Base-by-base conservation (phyloP, 148 eudicot genomes). In the Arbutus unedo region DNA sequence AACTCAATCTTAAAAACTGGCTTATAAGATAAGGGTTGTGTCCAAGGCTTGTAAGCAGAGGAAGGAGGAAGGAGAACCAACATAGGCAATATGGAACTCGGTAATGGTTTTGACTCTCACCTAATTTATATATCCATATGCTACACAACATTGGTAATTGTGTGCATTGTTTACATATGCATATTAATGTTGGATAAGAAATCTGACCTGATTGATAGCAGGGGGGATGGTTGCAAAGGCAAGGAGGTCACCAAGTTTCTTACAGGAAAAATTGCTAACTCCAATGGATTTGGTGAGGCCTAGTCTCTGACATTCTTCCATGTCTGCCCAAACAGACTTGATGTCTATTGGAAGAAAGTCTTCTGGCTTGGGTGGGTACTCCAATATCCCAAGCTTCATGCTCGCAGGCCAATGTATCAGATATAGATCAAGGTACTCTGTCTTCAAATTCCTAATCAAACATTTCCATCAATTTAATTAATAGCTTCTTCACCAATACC, bases 201-300 rank as follows among this genome's bases (percentile, higher is more conserved):
- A 54, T 3, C 13, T 57, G 4, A 64, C 70, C 41, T 64, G 70
- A 64, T 64, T 64, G 70, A 64, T 15, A 64, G 70, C 41, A 64
- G 70, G 70, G 21, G 70, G 70, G 41, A 64, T 64, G 41, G 70
- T 64, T 8, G 70, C 41, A 2, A 64, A 64, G 41, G 70, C 5
- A 4, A 64, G 70, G 14, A 64, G 70, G 41, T 64, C 70, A 0
- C 70, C 38, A 4, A 64, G 15, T 64, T 64, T 64, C 10, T 64
- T 64, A 1, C 68, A 64, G 70, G 70, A 64, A 38, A 64, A 64
- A 64, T 64, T 64, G 70, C 70, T 64, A 1, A 64, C 70, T 64
- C 70, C 70, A 64, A 64, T 64, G 41, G 70, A 64, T 64, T 23
- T 64, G 70, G 70, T 64, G 41, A 64, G 70, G 70, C 70, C 70